These are phyloP conservation scores for Rosa multiflora DNA, from an alignment of 306 rosid species.

Conservation along the genomic window DNA sequence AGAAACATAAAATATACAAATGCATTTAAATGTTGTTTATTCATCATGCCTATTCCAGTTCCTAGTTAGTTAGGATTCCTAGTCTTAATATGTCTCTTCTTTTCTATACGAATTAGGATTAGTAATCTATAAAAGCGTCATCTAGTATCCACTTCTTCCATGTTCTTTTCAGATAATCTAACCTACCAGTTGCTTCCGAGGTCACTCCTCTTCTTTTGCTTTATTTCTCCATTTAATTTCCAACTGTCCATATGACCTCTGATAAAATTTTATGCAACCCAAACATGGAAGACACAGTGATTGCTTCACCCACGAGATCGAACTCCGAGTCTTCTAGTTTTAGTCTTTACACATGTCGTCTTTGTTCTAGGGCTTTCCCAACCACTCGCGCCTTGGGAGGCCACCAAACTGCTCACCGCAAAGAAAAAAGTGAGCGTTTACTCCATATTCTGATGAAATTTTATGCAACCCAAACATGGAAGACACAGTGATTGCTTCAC, in stretches of 20 bases:
- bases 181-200: background rate
- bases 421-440: background rate
- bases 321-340: background rate
- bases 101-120: background rate
- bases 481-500: background rate
- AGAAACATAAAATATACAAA: too few relatives aligned
- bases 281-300: background rate
- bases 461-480: background rate
- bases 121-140: background rate
- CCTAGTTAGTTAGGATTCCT: slow-evolving; percentile 8
- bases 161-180: background rate
- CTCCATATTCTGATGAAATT: background rate
- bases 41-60: too few relatives aligned
- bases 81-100: background rate
- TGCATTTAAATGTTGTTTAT: too few relatives aligned
- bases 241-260: background rate
- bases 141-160: background rate
- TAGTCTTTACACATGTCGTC: slow-evolving; percentile 6
- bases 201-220: background rate
- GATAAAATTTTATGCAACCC: background rate
- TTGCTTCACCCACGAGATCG: background rate
- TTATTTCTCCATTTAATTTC: background rate
- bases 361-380: slow-evolving; percentile 17
- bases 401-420: slow-evolving; percentile 42
- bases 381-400: slow-evolving; percentile 33